These are phyloP conservation scores for Lipomyces lipofer DNA, from an alignment of 805 yeast species.

Conservation along the genomic window DNA sequence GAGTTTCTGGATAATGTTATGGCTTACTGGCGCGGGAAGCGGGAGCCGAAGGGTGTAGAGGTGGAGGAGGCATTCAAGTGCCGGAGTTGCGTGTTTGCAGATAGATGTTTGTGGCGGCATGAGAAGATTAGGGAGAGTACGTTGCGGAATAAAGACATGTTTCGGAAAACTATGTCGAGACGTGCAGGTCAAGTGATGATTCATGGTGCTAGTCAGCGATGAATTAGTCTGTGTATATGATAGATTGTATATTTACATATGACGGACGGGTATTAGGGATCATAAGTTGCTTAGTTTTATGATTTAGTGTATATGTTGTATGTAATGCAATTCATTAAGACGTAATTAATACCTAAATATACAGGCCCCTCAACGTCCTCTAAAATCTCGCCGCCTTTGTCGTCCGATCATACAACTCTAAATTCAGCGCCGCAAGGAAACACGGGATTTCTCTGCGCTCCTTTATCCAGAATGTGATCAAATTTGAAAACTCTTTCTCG, in stretches of 20 bases:
- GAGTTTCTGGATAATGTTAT: not conserved
- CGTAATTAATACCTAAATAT: not conserved
- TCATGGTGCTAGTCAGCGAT: too few species aligned
- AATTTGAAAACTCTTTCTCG: constrained; percentile 47
- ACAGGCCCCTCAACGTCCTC: not conserved
- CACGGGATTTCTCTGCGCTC: constrained; percentile 74
- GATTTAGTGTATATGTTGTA: not conserved
- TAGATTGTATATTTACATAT: not conserved
- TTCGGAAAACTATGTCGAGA: too few species aligned
- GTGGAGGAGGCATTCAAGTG: constrained; percentile 30
- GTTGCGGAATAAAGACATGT: constrained; percentile 10
- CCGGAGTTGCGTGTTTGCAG: constrained; percentile 22
- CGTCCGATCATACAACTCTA: constrained; percentile 59
- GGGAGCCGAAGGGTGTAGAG: constrained; percentile 31
- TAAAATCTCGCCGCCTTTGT: constrained; percentile 30
- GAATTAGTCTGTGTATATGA: too few species aligned
- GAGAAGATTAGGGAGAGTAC: constrained; percentile 21
- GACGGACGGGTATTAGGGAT: not conserved
- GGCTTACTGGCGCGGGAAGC: constrained; percentile 25
- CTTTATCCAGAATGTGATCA: constrained; percentile 65
- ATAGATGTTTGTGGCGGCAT: constrained; percentile 22
- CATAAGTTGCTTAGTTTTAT: not conserved
- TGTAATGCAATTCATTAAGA: not conserved
- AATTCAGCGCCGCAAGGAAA: constrained; percentile 70
- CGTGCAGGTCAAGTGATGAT: too few species aligned